Conservation (phyloP, 257 asterid species). For the Coffea canephora region DNA sequence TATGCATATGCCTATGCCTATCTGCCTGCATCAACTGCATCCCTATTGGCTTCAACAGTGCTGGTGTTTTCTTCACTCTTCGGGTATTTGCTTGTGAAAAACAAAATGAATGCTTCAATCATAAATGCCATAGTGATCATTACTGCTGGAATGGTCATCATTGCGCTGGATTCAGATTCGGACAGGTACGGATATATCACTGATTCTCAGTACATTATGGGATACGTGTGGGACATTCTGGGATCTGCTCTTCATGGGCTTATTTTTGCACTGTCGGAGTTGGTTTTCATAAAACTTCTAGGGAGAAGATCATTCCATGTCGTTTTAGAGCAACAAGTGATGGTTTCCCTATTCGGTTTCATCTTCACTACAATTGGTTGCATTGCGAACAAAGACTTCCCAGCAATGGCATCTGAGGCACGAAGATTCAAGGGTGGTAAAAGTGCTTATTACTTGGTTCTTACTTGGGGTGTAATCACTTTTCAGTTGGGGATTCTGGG, state of each 20-base stretch:
- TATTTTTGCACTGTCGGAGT: constrained; percentile 82
- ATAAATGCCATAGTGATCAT: constrained; percentile 63
- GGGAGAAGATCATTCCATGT: constrained; percentile 82
- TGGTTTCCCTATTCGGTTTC: constrained; percentile 77
- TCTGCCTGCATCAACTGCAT: constrained; percentile 89
- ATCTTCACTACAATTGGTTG: constrained; percentile 73
- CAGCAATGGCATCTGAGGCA: constrained; percentile 64
- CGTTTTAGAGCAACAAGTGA: constrained; percentile 87
- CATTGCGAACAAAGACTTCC: constrained; percentile 49
- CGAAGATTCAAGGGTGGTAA: constrained; percentile 53
- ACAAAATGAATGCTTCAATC: constrained; percentile 65
- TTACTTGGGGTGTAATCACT: constrained; percentile 68
- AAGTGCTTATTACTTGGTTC: constrained; percentile 52
- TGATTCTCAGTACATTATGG: constrained; percentile 49
- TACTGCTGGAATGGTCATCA: constrained; percentile 77
- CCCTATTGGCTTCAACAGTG: constrained; percentile 73
- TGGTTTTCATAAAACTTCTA: constrained; percentile 53
- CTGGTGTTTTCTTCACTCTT: constrained; percentile 72
- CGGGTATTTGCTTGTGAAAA: constrained; percentile 71
- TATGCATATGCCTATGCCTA: constrained; percentile 91
- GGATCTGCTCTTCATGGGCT: constrained; percentile 84
- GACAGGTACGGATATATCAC: constrained; percentile 59
- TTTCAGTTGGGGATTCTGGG: constrained; percentile 88
- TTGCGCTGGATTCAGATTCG: constrained; percentile 76
- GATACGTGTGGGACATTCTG: constrained; percentile 73